Evolutionary conservation across 257 asterid genomes (phyloP), one percentile per base, ranked within the genome.

Genomic region (Solanum paucissectum): DNA sequence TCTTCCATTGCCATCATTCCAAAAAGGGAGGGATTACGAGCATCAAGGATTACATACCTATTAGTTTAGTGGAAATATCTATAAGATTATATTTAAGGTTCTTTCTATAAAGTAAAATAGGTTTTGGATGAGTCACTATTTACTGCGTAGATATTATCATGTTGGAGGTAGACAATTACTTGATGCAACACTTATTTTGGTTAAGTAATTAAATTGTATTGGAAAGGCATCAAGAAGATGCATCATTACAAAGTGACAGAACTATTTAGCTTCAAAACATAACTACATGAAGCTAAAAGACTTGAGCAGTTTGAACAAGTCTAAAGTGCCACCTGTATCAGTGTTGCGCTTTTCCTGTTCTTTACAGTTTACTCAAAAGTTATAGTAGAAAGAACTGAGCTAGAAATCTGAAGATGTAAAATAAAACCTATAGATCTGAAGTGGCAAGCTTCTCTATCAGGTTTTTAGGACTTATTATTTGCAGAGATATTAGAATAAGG

Each of bases 101-200:
- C 66, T 58, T 58, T 62, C 14, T 62, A n/a, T 62, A 9, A 14
- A n/a, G 71, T n/a, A n/a, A 62, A 62, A 25, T 62, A 62, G 71
- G 16, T 62, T 23, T 62, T 4, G 71, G 71, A 62, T 62, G 71
- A 62, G 7, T 62, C 7, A 62, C 71, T 62, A 10, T 62, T 62
- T 62, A 62, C 71, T 62, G 71, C 32, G 14, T 62, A 23, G 32
- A 62, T n/a, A 7, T 52, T 52, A 52, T 52, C 62, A 52, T 52
- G 62, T n/a, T 62, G 71, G 71, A 62, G 32, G 32, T 62, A 62
- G 71, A 62, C 71, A 62, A 62, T n/a, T 62, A 62, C 71, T n/a
- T 62, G 71, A n/a, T 62, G 71, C 72, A 0, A 64, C 16, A 25
- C 72, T 93, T 94, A 16, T 68, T 33, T 71, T 7, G 77, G 42